Conservation (phyloP, 352 stramenopile species). For the Phytopythium chamaehyphon region DNA sequence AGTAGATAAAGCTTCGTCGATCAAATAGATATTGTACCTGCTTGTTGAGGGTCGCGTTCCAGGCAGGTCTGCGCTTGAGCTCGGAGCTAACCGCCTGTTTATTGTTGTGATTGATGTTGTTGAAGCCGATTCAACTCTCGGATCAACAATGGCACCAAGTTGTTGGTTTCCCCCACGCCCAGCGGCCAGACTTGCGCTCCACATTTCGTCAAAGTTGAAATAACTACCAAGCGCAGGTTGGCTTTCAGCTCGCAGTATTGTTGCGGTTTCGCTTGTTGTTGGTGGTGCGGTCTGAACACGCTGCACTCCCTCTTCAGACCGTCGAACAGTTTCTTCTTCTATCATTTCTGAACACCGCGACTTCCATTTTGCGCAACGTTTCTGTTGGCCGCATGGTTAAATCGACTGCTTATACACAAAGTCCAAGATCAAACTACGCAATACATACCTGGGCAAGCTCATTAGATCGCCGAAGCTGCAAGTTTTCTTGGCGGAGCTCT, state of each 20-base stretch:
- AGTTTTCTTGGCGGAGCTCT: slow-evolving; percentile 60
- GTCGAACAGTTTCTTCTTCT: slow-evolving; percentile 32
- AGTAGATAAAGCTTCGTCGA: too few relatives aligned
- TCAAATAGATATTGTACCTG: too few relatives aligned
- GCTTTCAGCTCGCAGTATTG: slow-evolving; percentile 31
- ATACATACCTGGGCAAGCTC: slow-evolving; percentile 40
- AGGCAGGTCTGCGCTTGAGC: too few relatives aligned
- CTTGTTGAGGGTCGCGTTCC: too few relatives aligned
- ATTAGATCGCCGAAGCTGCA: slow-evolving; percentile 46
- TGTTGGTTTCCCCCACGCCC: neutral
- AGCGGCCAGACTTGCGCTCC: slow-evolving; percentile 40
- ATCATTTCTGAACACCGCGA: slow-evolving; percentile 43
- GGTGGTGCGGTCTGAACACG: slow-evolving; percentile 31
- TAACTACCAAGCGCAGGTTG: slow-evolving; percentile 21
- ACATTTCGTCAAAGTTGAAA: slow-evolving; percentile 62
- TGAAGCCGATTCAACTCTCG: neutral
- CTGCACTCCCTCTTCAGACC: slow-evolving; percentile 28
- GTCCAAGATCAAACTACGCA: too few relatives aligned
- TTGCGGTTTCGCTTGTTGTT: slow-evolving; percentile 6
- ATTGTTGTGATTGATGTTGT: neutral
- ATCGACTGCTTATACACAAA: neutral
- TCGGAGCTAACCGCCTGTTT: too few relatives aligned
- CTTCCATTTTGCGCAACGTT: slow-evolving; percentile 74
- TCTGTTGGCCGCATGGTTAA: slow-evolving; percentile 18
- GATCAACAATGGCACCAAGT: neutral